These are phyloP conservation scores for Phoma sp. DNA, from an alignment of 2,329 filamentous ascomycete species.

Conservation along the genomic window DNA sequence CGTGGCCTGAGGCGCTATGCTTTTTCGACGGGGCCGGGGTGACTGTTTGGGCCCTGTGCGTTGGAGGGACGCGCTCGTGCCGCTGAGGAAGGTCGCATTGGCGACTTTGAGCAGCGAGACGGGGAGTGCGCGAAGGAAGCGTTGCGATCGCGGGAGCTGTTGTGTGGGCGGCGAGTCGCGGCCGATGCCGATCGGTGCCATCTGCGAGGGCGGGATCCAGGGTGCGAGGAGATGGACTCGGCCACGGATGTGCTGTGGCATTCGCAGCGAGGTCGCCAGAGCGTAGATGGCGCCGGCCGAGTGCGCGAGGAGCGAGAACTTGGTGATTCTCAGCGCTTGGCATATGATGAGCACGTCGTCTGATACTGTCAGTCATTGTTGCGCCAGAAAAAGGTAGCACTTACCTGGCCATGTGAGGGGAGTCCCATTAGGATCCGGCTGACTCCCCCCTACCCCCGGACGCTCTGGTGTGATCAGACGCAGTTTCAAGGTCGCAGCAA, in stretches of 20 bases:
- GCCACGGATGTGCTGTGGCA: slow-evolving; percentile 94
- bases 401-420: slow-evolving; percentile 93
- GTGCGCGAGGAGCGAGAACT: slow-evolving; percentile 95
- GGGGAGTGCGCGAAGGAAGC: slow-evolving; percentile 86
- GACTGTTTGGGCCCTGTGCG: slow-evolving; percentile 61
- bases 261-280: slow-evolving; percentile 89
- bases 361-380: slow-evolving; percentile 34
- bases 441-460: slow-evolving; percentile 91
- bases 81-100: slow-evolving; percentile 93
- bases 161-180: slow-evolving; percentile 79
- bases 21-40: slow-evolving; percentile 44
- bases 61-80: slow-evolving; percentile 80
- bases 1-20: slow-evolving; percentile 24
- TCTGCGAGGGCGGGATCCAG: slow-evolving; percentile 85
- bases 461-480: slow-evolving; percentile 92
- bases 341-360: slow-evolving; percentile 94
- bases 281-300: slow-evolving; percentile 98
- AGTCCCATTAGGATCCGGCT: slow-evolving; percentile 81
- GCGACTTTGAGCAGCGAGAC: slow-evolving; percentile 91
- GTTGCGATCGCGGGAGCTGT: slow-evolving; percentile 88
- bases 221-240: slow-evolving; percentile 93
- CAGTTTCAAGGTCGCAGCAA: slow-evolving; percentile 85
- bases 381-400: slow-evolving; percentile 52
- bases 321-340: slow-evolving; percentile 87
- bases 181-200: slow-evolving; percentile 61